A percentile compares a stretch with the other conserved stretches of the same genome.
These are phyloP conservation scores for Boletellus ananas DNA, from an alignment of 768 basidiomycete species.

Conservation along the genomic window DNA sequence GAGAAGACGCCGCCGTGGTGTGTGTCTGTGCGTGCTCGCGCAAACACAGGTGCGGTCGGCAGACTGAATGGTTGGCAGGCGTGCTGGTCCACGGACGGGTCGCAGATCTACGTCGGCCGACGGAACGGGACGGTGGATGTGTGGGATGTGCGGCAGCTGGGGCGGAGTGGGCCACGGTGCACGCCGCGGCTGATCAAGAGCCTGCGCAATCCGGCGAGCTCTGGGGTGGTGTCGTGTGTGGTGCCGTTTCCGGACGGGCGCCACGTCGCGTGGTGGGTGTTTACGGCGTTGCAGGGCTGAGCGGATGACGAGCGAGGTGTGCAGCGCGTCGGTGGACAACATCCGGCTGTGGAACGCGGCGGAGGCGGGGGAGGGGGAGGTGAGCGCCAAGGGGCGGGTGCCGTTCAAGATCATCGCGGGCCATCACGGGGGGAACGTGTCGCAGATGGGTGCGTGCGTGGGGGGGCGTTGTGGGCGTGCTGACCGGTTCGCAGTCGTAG, in stretches of 20 bases:
- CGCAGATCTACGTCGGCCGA: slow-evolving; percentile 85
- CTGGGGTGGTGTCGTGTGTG: slow-evolving; percentile 89
- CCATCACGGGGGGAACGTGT: slow-evolving; percentile 92
- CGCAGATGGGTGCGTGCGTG: slow-evolving; percentile 77
- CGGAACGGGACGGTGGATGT: slow-evolving; percentile 89
- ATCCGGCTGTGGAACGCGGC: slow-evolving; percentile 91
- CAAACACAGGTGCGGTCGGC: background rate
- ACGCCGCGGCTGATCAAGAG: slow-evolving; percentile 81
- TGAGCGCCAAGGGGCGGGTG: slow-evolving; percentile 62
- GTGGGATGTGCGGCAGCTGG: slow-evolving; percentile 88
- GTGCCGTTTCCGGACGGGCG: slow-evolving; percentile 88
- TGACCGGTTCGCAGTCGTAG: slow-evolving; percentile 59
- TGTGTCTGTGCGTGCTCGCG: slow-evolving; percentile 65
- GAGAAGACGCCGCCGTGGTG: slow-evolving; percentile 97
- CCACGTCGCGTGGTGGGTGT: slow-evolving; percentile 83
- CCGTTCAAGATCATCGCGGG: slow-evolving; percentile 96
- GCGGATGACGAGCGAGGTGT: slow-evolving; percentile 3
- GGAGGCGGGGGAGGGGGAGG: slow-evolving; percentile 62
- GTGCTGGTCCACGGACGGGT: slow-evolving; percentile 89
- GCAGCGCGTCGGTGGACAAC: slow-evolving; percentile 88
- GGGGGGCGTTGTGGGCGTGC: background rate
- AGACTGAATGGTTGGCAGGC: slow-evolving; percentile 50
- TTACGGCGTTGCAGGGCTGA: slow-evolving; percentile 14
- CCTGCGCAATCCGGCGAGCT: slow-evolving; percentile 80
- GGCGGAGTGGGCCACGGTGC: slow-evolving; percentile 52